Evolutionary conservation across 805 yeast genomes (phyloP).

Genomic region (Candida alai): DNA sequence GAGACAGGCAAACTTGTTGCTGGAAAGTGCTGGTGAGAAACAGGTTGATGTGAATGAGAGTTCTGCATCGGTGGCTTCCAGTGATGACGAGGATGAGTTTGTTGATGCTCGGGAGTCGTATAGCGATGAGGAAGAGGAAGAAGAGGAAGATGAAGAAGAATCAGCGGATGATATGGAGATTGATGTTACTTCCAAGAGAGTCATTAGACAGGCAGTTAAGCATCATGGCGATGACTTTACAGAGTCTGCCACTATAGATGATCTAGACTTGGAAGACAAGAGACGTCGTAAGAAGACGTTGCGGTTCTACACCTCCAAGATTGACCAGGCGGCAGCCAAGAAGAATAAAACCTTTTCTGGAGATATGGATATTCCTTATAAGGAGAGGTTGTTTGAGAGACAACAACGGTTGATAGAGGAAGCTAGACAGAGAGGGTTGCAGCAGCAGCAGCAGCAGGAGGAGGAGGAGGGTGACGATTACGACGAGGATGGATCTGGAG

Average conservation of each 20-base stretch:
- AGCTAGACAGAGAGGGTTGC: conserved; percentile 77
- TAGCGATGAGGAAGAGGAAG: conserved; percentile 17
- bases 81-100: conserved; percentile 10
- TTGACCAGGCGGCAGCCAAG: conserved; percentile 76
- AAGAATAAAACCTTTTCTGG: conserved; percentile 52
- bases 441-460: conserved; percentile 41
- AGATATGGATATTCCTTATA: conserved; percentile 88
- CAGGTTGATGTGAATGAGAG: conserved; percentile 4
- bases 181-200: conserved; percentile 52
- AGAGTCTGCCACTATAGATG: conserved; percentile 67
- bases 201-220: conserved; percentile 35
- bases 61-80: conserved; percentile 10
- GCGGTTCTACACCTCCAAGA: conserved; percentile 94
- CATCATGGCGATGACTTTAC: conserved; percentile 47
- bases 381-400: conserved; percentile 85
- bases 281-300: conserved; percentile 72
- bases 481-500: conserved; percentile 49
- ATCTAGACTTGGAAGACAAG: conserved; percentile 84
- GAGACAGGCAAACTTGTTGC: conserved; percentile 71
- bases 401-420: conserved; percentile 84
- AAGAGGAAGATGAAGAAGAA: conserved; percentile 12
- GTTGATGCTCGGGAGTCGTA: conserved; percentile 14
- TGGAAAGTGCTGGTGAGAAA: conserved; percentile 18
- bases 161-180: conserved; percentile 40
- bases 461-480: conserved; percentile 51